Percentiles rank a stretch among this genome's conserved stretches.
These are phyloP conservation scores for Neohortaea acidophila DNA, from an alignment of 495 filamentous ascomycete genomes.

Conservation along the genomic window DNA sequence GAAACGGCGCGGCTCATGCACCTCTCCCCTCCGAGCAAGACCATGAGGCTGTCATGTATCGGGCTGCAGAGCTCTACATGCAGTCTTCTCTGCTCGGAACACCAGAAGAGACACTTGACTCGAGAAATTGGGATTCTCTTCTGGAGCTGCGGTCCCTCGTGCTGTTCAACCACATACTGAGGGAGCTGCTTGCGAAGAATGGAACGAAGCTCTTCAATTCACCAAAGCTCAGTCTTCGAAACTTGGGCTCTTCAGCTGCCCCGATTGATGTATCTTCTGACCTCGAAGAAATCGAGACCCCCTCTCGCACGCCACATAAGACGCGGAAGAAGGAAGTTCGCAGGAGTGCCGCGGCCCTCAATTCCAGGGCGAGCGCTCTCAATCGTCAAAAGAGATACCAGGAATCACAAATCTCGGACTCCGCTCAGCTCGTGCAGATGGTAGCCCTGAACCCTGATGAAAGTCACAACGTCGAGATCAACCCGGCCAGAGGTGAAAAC, in stretches of 20 bases:
- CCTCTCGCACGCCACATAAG: slow-evolving; percentile 5
- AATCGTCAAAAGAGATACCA: slow-evolving; percentile 3
- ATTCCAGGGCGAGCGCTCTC: background rate
- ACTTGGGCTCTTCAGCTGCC: slow-evolving; percentile 8
- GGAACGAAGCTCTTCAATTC: no score
- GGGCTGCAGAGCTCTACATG: no score
- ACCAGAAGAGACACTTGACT: no score
- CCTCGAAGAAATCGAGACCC: background rate
- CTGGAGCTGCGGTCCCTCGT: no score
- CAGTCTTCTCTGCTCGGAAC: no score
- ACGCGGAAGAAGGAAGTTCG: slow-evolving; percentile 11
- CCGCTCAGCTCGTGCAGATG: slow-evolving; percentile 3
- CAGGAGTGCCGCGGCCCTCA: slow-evolving; percentile 3
- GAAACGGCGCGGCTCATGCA: no score
- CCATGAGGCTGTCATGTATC: no score
- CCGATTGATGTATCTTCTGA: slow-evolving; percentile 1
- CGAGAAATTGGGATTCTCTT: no score
- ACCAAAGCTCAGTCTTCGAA: slow-evolving; percentile 9
- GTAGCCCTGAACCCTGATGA: slow-evolving; percentile 17
- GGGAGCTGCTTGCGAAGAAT: no score
- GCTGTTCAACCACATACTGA: no score
- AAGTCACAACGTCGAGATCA: slow-evolving; percentile 46
- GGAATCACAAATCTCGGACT: slow-evolving; percentile 2
- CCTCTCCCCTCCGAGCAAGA: no score
- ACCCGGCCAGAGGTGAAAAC: slow-evolving; percentile 45